These are phyloP conservation scores for Ustilago cynodontis DNA, from an alignment of 1,284 basidiomycete genomes.

Conservation along the genomic window DNA sequence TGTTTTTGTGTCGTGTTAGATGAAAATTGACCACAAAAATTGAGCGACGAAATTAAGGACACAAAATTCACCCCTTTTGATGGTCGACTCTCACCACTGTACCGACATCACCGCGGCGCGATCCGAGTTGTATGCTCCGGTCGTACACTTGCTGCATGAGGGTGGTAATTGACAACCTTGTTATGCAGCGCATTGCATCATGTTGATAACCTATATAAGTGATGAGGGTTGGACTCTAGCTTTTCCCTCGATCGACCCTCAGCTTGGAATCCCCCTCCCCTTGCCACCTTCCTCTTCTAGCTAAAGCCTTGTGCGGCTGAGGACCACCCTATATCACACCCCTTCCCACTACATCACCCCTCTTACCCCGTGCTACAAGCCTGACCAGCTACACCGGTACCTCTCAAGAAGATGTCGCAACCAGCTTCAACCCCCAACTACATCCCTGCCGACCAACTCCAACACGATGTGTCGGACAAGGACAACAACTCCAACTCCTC, in stretches of 20 bases:
- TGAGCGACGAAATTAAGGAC: too few relatives aligned
- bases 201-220: background rate
- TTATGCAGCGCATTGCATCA: background rate
- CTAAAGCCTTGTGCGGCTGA: background rate
- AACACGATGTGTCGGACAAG: slow-evolving; percentile 40
- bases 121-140: too few relatives aligned
- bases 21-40: too few relatives aligned
- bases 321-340: background rate
- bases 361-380: background rate
- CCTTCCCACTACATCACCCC: slow-evolving; percentile 1
- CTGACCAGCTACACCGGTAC: background rate
- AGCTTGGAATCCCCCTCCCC: background rate
- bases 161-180: too few relatives aligned
- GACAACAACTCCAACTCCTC: slow-evolving; percentile 22
- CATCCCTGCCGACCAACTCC: slow-evolving; percentile 47
- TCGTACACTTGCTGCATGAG: too few relatives aligned
- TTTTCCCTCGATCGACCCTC: slow-evolving; percentile 1
- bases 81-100: too few relatives aligned
- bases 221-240: background rate
- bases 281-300: background rate
- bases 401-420: slow-evolving; percentile 31
- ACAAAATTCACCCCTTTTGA: too few relatives aligned
- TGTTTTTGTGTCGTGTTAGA: too few relatives aligned
- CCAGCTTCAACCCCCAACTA: slow-evolving; percentile 32
- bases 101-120: too few relatives aligned